Evolutionary conservation across 2,329 filamentous ascomycete species (phyloP), one percentile per base, ranked within the genome.

Genomic region (Botrytis porri): DNA sequence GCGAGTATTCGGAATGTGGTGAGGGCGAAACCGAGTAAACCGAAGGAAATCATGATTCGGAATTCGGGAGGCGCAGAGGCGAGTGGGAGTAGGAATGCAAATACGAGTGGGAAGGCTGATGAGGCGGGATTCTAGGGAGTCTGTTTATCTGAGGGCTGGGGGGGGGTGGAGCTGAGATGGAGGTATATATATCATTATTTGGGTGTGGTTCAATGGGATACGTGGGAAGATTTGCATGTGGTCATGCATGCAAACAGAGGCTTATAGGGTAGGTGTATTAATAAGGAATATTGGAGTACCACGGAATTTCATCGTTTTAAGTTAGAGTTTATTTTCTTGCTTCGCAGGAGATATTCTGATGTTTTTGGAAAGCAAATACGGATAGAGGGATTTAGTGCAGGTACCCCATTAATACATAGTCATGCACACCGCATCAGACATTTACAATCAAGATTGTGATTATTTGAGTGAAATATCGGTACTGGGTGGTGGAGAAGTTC

Each of bases 1-100:
- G 70, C 70, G 62, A 72, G 70, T 48, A 72, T 72, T 66, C 66
- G 45, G 41, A 72, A 59, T 60, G 51, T 67, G 25, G 39, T 43
- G 10, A 67, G 59, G 51, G 51, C 37, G 39, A 72, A 72, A 41
- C 35, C 65, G 20, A 45, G 29, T 6, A 60, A 51, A 41, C 22
- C 62, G 18, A 72, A 66, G 51, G 70, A 67, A 16, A 39, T 67
- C 29, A 60, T 72, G 54, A 48, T 61, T 60, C 48, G 51, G 2
- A 43, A 45, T 37, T 72, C 70, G 10, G 54, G 29, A 7, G 70
- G 59, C 22, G 32, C 39, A 29, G 29, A 25, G 16, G 37, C 22
- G 18, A n/a, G 35, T 35, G 48, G 14, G 20, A 54, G 22, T 25
- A 41, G 29, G 22, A 60, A 35, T 39, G 18, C 48, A 14, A 60